Base-by-base conservation (phyloP, 2,329 filamentous ascomycete species). In the Cercospora canescens region DNA sequence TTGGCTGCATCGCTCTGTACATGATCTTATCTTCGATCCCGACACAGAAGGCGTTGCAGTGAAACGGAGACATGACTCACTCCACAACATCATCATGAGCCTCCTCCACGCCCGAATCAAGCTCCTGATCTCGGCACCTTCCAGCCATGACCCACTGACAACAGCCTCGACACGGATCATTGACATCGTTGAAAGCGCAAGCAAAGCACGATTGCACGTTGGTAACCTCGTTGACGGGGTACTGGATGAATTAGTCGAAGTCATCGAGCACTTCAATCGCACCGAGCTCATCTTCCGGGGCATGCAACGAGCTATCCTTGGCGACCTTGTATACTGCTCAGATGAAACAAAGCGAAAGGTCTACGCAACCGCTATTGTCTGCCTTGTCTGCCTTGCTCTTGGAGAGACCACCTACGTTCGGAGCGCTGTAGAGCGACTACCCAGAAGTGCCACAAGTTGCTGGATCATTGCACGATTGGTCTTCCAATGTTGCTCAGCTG, bases 1-100 rank as follows among this genome's bases (percentile, higher is more conserved):
- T 12, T 62, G 60, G 48, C 24, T 62, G 18, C 50, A 62, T 34
- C 48, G 60, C n/a, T 62, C 59, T 54, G 59, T 50, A 8, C 45
- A 61, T 24, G 58, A 61, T 6, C 34, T 61, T 6, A 16, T 61
- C 1, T 61, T 61, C 11, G 37, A 41, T 21, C 37, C n/a, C 9
- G 58, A 34, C 14, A 28, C 48, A n/a, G 6, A 54, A 14, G 18
- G n/a, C 24, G n/a, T 6, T 24, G n/a, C 48, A 4, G 26, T 14
- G 4, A 54, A 28, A 28, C 24, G n/a, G 11, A 28, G 12, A 14
- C 24, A 8, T 9, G n/a, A 54, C n/a, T 24, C 48, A 28, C 11
- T 54, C 6, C 8, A 4, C n/a, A 6, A 28, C n/a, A 54, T 24
- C 11, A 54, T 54, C 48, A 54, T 54, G 48, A 54, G n/a, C 6